A percentile compares a stretch with the other conserved stretches of the same genome.
phyloP scores from a whole-genome alignment of 345 rosid genomes.

The Abelmoschus esculentus region DNA sequence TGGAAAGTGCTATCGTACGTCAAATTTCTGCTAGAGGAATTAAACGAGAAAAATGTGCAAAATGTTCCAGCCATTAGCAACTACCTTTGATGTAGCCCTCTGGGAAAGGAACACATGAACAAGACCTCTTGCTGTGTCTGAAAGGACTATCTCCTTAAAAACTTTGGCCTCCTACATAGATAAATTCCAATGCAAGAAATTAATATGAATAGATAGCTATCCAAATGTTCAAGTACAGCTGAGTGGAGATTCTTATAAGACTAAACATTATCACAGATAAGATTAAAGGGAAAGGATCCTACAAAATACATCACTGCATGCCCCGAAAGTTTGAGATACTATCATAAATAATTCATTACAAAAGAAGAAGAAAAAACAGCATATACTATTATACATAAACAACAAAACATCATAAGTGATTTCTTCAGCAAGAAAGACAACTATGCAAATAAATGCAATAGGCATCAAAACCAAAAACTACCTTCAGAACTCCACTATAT shows the following conservation, averaged over 20 bases:
- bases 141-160: constrained; percentile 57
- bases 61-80: constrained; percentile 1
- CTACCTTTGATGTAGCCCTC: constrained; percentile 79
- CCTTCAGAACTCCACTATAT: constrained; percentile 82
- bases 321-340: neutral
- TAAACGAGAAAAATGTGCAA: neutral
- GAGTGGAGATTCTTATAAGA: neutral
- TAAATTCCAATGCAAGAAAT: constrained; percentile 11
- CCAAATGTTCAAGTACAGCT: neutral
- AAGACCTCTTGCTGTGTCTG: constrained; percentile 76
- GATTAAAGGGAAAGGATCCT: neutral
- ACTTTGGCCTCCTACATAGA: constrained; percentile 74
- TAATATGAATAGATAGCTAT: neutral
- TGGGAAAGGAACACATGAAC: constrained; percentile 87
- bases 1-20: neutral
- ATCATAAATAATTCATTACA: neutral
- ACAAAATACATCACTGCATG: neutral
- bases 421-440: neutral
- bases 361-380: neutral
- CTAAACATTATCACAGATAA: constrained; percentile 7
- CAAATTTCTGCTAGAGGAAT: constrained; percentile 6
- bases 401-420: constrained; percentile 1
- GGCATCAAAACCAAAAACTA: constrained; percentile 15
- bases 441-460: constrained; percentile 2
- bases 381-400: neutral